Percentiles rank a stretch among this genome's conserved stretches.
phyloP scores from a whole-genome alignment of 2,329 filamentous ascomycete species.

The Arthroderma sp. region DNA sequence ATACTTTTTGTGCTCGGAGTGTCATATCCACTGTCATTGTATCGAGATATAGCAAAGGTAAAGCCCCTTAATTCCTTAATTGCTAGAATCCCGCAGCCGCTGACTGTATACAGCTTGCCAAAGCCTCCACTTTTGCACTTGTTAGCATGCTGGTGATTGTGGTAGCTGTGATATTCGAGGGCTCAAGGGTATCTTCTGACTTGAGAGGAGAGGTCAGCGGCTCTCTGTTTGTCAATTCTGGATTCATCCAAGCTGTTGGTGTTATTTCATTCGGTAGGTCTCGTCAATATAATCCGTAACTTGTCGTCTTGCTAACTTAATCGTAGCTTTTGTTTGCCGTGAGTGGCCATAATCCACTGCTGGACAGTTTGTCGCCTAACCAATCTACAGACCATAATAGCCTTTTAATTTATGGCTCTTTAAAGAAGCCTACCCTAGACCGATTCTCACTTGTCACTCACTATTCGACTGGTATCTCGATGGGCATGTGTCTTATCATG shows the following conservation, averaged over 20 bases:
- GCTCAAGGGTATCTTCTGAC: slow-evolving; percentile 57
- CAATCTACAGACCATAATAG: slow-evolving; percentile 65
- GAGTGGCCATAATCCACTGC: slow-evolving; percentile 16
- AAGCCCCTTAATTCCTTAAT: neutral
- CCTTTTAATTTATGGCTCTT: slow-evolving; percentile 89
- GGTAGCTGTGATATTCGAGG: slow-evolving; percentile 74
- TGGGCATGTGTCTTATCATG: slow-evolving; percentile 82
- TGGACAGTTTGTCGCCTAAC: slow-evolving; percentile 8
- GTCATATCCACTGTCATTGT: slow-evolving; percentile 83
- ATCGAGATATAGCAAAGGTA: slow-evolving; percentile 94
- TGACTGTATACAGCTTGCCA: slow-evolving; percentile 57
- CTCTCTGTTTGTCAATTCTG: slow-evolving; percentile 65
- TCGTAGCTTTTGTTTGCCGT: slow-evolving; percentile 53
- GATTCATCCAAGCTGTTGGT: slow-evolving; percentile 89
- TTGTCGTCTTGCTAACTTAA: slow-evolving; percentile 20
- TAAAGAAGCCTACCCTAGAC: slow-evolving; percentile 87
- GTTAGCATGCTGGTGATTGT: slow-evolving; percentile 89
- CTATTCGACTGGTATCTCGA: slow-evolving; percentile 78
- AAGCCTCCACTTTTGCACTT: slow-evolving; percentile 85
- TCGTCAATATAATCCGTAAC: neutral
- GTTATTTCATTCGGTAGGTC: slow-evolving; percentile 87
- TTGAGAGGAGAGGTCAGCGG: slow-evolving; percentile 58
- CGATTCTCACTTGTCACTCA: slow-evolving; percentile 89
- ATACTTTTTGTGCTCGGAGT: slow-evolving; percentile 74
- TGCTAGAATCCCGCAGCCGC: slow-evolving; percentile 1